Evolutionary conservation across 139 green algal species (phyloP).

Genomic region (Trebouxia sp.): DNA sequence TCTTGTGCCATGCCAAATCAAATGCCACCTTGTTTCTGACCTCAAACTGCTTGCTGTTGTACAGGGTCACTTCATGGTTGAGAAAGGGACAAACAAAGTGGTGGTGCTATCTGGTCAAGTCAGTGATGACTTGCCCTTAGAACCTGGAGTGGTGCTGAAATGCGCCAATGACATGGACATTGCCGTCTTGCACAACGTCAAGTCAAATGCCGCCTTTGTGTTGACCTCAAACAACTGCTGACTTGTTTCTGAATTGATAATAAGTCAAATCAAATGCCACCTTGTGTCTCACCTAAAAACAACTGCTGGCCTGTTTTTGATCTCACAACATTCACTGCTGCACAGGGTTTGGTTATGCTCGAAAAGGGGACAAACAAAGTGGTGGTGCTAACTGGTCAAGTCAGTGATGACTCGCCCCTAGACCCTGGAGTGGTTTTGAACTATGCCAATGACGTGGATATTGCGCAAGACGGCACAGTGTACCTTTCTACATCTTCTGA

Average conservation of each 20-base stretch:
- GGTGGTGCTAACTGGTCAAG: constrained; percentile 32
- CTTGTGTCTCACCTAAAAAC: neutral
- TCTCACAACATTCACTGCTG: neutral
- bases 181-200: too few species aligned
- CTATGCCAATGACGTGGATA: constrained; percentile 65
- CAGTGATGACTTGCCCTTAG: too few species aligned
- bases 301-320: neutral
- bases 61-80: neutral
- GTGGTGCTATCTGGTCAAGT: too few species aligned
- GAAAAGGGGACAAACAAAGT: constrained; percentile 26
- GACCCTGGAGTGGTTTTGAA: constrained; percentile 31
- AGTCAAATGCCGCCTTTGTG: neutral
- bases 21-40: too few species aligned
- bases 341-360: constrained; percentile 50
- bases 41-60: neutral
- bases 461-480: constrained; percentile 47
- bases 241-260: neutral
- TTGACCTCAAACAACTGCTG: neutral
- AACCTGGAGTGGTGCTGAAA: too few species aligned
- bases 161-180: too few species aligned
- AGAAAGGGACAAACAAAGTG: too few species aligned
- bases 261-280: neutral
- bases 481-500: constrained; percentile 57
- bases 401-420: constrained; percentile 5
- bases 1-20: too few species aligned